Evolutionary conservation across 1,284 basidiomycete species (phyloP).

Genomic region (Cutaneotrichosporon dermatis): DNA sequence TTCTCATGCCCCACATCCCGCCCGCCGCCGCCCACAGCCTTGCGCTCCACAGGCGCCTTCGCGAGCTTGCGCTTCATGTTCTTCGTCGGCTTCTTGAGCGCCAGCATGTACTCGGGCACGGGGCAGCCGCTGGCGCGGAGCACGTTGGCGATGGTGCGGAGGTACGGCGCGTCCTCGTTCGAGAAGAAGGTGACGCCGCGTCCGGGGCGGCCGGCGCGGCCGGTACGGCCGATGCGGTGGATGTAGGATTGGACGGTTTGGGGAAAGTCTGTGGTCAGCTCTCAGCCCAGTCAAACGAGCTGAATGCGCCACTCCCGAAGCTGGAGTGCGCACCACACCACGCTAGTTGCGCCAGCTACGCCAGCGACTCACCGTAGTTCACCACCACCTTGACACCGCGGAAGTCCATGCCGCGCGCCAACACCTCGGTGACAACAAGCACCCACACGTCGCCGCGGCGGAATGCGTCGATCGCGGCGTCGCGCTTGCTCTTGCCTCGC

Average conservation of each 20-base stretch:
- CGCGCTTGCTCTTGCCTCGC: slow-evolving; percentile 77
- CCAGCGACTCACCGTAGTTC: slow-evolving; percentile 69
- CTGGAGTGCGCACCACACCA: no score
- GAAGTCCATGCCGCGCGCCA: slow-evolving; percentile 97
- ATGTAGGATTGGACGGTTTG: slow-evolving; percentile 91
- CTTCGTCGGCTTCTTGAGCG: slow-evolving; percentile 80
- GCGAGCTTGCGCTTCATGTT: slow-evolving; percentile 81
- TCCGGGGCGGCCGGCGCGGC: slow-evolving; percentile 84
- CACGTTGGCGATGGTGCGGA: slow-evolving; percentile 95
- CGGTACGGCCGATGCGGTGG: slow-evolving; percentile 93
- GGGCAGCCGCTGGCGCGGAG: slow-evolving; percentile 80
- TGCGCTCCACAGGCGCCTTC: slow-evolving; percentile 66
- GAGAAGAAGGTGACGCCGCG: slow-evolving; percentile 95
- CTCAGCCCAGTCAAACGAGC: no score
- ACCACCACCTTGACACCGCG: slow-evolving; percentile 90
- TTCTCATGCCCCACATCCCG: slow-evolving; percentile 63
- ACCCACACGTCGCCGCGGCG: slow-evolving; percentile 84
- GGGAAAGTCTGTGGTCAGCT: slow-evolving; percentile 66
- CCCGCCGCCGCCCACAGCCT: slow-evolving; percentile 66
- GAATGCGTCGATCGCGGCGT: slow-evolving; percentile 79
- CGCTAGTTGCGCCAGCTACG: no score
- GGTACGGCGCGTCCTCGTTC: slow-evolving; percentile 81
- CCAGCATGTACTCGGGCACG: slow-evolving; percentile 86
- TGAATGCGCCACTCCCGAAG: no score
- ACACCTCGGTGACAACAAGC: slow-evolving; percentile 87